Evolutionary conservation across 2,329 filamentous ascomycete species (phyloP), one percentile per base, ranked within the genome.

Genomic region (Remersonia thermophila): DNA sequence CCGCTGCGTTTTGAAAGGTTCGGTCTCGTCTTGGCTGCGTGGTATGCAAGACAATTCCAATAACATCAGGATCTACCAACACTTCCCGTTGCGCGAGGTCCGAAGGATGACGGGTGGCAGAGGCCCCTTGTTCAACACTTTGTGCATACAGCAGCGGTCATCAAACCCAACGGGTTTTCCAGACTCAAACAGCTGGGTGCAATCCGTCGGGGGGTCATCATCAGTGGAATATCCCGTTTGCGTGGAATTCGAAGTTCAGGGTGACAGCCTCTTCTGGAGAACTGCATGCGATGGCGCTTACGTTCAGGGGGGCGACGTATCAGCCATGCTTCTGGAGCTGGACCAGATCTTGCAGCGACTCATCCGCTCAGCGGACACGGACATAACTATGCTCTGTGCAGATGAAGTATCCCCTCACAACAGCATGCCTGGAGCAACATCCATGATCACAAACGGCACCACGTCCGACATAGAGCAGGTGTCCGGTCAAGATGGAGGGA

Each of bases 201-300:
- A 62, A 27, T 85, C 83, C 2, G 55, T 82, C 1, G 64, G 67
- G 12, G 73, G 79, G 1, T 59, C 62, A 3, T 78, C 83, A 0
- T 70, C 77, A 15, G 76, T 89, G 1, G 85, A 93, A 44, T 93
- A 87, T 54, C 79, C 83, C 0, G 59, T 93, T 3, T 91, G 83
- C 48, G 70, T 84, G 2, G 87, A 95, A 58, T 75, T 91, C 54
- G 84, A 93, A 52, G 57, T 72, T 5, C 54, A 70, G 0, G 61
- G 58, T 0, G 57, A 69, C 13, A 50, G 57, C 0, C 53, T 93
- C 1, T 43, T 75, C 0, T 91, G 86, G 79, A 76, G 83, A 10
- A 67, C 77, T 13, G 83, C 85, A 4, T 80, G 78, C 43, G 77
- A 83, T 47, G 62, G 68, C 1, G 58, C 59, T 1, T 67, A 73